phyloP scores from a whole-genome alignment of 345 rosid genomes.

The Arabis alpina region DNA sequence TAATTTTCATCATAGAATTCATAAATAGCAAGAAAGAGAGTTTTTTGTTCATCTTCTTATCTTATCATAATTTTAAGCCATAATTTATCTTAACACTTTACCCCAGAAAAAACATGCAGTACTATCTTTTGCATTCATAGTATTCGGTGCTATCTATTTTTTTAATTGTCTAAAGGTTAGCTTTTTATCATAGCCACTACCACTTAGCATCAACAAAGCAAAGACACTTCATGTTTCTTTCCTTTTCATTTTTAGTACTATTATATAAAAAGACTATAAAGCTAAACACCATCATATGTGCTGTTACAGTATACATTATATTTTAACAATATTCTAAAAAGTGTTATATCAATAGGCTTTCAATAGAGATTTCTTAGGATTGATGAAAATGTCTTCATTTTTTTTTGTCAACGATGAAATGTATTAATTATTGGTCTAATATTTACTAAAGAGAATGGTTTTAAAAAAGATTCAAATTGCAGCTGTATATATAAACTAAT shows the following conservation, averaged over 20 bases:
- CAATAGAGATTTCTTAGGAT: conserved; percentile 14
- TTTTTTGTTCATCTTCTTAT: no score
- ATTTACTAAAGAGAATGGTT: neutral
- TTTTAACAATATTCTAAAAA: conserved; percentile 10
- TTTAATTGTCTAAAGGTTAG: conserved; percentile 14
- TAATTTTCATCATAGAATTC: neutral
- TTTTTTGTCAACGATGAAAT: conserved; percentile 1
- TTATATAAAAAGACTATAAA: conserved; percentile 30
- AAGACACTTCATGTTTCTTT: conserved; percentile 26
- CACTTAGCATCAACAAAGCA: conserved; percentile 37
- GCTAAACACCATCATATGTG: conserved; percentile 29
- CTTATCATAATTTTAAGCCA: no score
- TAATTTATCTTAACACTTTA: no score
- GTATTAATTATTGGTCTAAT: neutral
- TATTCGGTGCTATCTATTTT: conserved; percentile 24
- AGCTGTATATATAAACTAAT: neutral
- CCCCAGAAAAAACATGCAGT: no score
- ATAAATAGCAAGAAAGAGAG: neutral
- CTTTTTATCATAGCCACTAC: conserved; percentile 27
- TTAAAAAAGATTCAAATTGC: neutral
- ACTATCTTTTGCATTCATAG: neutral
- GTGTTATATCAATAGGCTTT: conserved; percentile 5
- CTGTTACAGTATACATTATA: conserved; percentile 23
- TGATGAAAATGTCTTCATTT: neutral
- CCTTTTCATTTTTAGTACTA: neutral